Evolutionary conservation across 352 stramenopile species (phyloP).

Genomic region (Phytophthora ramorum): DNA sequence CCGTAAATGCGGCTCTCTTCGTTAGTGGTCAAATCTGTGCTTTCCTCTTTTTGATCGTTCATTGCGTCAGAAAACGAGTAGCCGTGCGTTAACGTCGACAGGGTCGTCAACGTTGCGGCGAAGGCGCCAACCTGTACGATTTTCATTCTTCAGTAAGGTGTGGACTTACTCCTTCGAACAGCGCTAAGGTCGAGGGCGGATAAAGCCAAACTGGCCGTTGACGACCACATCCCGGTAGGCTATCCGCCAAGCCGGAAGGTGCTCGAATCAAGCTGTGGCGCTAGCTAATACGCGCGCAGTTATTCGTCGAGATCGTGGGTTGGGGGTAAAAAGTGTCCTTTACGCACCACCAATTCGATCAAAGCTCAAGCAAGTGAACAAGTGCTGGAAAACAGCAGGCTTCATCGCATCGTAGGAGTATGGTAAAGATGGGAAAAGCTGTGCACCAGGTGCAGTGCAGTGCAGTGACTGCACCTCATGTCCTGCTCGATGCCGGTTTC

Average conservation of each 20-base stretch:
- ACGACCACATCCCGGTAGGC: too few species aligned
- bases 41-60: not conserved
- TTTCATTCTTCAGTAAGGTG: too few species aligned
- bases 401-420: conserved; percentile 29
- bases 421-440: conserved; percentile 27
- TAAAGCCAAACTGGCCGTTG: too few species aligned
- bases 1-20: conserved; percentile 36
- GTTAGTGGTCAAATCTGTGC: conserved; percentile 27
- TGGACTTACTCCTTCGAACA: too few species aligned
- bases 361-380: conserved; percentile 18
- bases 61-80: conserved; percentile 26
- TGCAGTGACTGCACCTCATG: too few species aligned
- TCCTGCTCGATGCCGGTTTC: too few species aligned
- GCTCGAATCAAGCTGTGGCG: too few species aligned
- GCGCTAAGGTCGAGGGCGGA: too few species aligned
- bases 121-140: conserved; percentile 16
- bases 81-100: conserved; percentile 15
- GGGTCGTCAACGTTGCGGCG: conserved; percentile 13
- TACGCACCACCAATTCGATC: conserved; percentile 23
- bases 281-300: too few species aligned
- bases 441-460: not conserved
- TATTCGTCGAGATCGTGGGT: too few species aligned
- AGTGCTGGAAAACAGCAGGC: conserved; percentile 30
- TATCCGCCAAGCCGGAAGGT: too few species aligned
- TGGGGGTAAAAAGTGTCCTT: too few species aligned